phyloP scores from a whole-genome alignment of 2,329 filamentous ascomycete genomes.

The Seiridium unicorne region DNA sequence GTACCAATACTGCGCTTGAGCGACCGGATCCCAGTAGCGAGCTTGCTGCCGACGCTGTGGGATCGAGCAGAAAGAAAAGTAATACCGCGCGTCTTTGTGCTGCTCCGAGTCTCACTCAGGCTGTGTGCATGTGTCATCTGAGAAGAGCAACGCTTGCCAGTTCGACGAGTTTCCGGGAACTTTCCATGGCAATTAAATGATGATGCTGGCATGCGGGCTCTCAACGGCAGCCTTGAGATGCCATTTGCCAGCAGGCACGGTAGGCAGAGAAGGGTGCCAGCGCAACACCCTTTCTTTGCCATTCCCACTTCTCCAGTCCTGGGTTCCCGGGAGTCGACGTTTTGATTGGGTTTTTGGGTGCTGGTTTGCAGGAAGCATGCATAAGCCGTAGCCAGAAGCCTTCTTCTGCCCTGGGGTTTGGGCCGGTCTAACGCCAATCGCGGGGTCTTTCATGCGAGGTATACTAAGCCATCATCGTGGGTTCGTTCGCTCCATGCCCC shows the following conservation, averaged over 20 bases:
- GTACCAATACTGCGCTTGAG: slow-evolving; percentile 25
- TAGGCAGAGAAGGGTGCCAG: slow-evolving; percentile 2
- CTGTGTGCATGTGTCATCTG: background rate
- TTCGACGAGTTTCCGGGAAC: background rate
- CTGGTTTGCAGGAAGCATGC: slow-evolving; percentile 3
- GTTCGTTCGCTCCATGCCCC: background rate
- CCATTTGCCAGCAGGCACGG: slow-evolving; percentile 8
- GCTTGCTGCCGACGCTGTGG: background rate
- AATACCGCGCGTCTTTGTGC: background rate
- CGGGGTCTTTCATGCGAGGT: background rate
- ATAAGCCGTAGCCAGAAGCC: background rate
- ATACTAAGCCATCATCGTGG: slow-evolving; percentile 5
- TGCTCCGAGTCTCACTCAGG: background rate
- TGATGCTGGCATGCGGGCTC: slow-evolving; percentile 1
- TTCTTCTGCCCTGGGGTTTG: slow-evolving; percentile 3
- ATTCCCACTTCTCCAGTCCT: background rate
- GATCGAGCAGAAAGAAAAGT: background rate
- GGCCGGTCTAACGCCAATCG: slow-evolving; percentile 1
- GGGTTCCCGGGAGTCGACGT: background rate
- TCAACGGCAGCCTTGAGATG: slow-evolving; percentile 3
- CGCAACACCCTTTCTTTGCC: background rate
- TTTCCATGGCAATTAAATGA: background rate
- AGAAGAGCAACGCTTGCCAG: background rate
- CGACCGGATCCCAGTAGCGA: background rate
- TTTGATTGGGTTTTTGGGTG: background rate